Evolutionary conservation across 1,139 yeast species (phyloP), one percentile per base, ranked within the genome.

Genomic region (Ogataea hybrid): DNA sequence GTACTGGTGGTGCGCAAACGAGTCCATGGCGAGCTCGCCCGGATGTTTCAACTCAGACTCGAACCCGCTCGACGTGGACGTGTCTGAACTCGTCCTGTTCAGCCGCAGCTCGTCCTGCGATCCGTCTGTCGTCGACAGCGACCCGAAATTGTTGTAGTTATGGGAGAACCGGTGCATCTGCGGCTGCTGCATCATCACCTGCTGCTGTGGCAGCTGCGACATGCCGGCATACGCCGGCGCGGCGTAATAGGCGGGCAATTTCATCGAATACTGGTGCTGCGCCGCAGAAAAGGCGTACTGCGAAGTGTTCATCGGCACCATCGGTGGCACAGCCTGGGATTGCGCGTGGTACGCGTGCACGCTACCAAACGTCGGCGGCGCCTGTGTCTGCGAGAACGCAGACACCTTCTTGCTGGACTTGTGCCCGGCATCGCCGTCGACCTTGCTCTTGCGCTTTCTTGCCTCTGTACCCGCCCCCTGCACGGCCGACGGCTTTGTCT

Each of bases 21-120:
- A 39, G 22, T 39, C 42, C n/a, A 44, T 47, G 3, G 43, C 42
- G 7, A 49, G 34, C 16, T 39, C 44, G 14, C 45, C 39, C 4
- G 49, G 47, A 8, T 43, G 38, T 27, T 49, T 49, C 14, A 47
- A 20, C 15, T 45, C 52, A 6, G 38, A 37, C 11, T 48, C 46
- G 28, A 42, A 45, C 21, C 52, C 57, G 2, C 71, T 66, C 0
- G 73, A 68, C 6, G 67, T 54, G 8, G 74, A 71, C 0, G 73
- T 67, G 22, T 65, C 68, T 1, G 68, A 62, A 41, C 61, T 60
- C 18, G 63, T 54, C 18, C 62, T 58, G 38, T 61, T 61, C 48
- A 58, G 52, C 8, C 57, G 61, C 11, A 54, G 51, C 28, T 64
- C 70, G 43, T 62, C 69, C 33, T 59, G 65, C 1, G 66, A 60